phyloP scores from a whole-genome alignment of 805 yeast genomes.

The Torulaspora franciscae region DNA sequence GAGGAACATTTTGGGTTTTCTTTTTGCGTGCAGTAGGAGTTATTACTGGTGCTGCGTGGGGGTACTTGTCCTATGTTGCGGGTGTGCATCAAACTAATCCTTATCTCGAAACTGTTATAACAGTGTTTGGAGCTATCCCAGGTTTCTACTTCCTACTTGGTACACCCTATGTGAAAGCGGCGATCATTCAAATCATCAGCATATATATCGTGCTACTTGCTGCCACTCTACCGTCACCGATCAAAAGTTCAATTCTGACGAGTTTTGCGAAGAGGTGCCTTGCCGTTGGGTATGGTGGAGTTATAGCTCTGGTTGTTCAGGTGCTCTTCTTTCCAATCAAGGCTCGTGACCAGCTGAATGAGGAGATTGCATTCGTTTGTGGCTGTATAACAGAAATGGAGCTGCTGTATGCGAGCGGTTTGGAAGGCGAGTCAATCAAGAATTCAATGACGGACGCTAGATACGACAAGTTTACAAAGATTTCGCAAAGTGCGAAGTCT shows the following conservation, averaged over 20 bases:
- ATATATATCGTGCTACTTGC: conserved; percentile 46
- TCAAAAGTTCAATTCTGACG: conserved; percentile 38
- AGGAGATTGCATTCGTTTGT: conserved; percentile 40
- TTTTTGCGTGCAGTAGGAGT: conserved; percentile 47
- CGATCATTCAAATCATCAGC: conserved; percentile 45
- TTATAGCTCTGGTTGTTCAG: conserved; percentile 44
- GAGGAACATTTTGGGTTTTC: conserved; percentile 46
- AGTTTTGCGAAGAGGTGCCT: conserved; percentile 48
- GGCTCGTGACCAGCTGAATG: conserved; percentile 43
- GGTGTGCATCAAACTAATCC: conserved; percentile 40
- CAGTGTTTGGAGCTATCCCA: conserved; percentile 42
- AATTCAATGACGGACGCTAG: conserved; percentile 31
- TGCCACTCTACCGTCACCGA: conserved; percentile 38
- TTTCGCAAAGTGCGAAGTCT: conserved; percentile 38
- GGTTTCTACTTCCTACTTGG: conserved; percentile 44
- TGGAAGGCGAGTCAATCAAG: conserved; percentile 37
- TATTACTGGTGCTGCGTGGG: conserved; percentile 47
- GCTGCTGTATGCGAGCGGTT: conserved; percentile 38
- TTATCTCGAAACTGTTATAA: conserved; percentile 41
- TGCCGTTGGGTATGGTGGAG: conserved; percentile 49
- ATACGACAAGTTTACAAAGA: conserved; percentile 32
- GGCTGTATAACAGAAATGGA: conserved; percentile 40
- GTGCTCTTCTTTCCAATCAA: conserved; percentile 43
- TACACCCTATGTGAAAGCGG: conserved; percentile 48
- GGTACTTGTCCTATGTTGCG: conserved; percentile 43